Evolutionary conservation across 345 rosid species (phyloP).

Genomic region (Sonneratia caseolaris): DNA sequence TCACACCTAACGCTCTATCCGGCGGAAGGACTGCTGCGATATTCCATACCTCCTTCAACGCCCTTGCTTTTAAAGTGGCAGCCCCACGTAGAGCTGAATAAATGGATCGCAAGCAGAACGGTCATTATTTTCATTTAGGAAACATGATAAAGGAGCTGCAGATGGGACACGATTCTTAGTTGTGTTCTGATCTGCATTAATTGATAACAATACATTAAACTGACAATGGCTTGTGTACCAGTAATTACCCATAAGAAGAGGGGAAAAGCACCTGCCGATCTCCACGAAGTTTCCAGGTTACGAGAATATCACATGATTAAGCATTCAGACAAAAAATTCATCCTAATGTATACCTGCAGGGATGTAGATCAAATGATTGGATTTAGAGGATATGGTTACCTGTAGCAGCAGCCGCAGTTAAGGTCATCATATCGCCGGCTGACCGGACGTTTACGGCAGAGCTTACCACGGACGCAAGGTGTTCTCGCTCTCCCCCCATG

Average conservation of each 20-base stretch:
- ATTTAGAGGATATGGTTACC: constrained; percentile 22
- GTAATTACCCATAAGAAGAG: too few species aligned
- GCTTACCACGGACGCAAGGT: constrained; percentile 55
- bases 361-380: too few species aligned
- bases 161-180: not conserved
- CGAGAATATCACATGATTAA: too few species aligned
- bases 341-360: too few species aligned
- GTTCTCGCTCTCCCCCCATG: constrained; percentile 84
- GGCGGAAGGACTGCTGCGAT: constrained; percentile 86
- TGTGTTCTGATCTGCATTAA: too few species aligned
- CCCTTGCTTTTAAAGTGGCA: constrained; percentile 76
- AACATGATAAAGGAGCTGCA: not conserved
- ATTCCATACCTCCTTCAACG: constrained; percentile 89
- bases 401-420: constrained; percentile 89
- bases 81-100: constrained; percentile 74
- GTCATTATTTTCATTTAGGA: not conserved
- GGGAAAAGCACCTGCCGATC: too few species aligned
- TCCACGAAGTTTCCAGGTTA: too few species aligned
- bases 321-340: not conserved
- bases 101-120: not conserved
- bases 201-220: too few species aligned
- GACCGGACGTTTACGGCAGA: constrained; percentile 83
- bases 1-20: constrained; percentile 46
- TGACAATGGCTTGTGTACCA: too few species aligned
- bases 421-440: constrained; percentile 73